Evolutionary conservation across 2,329 filamentous ascomycete genomes (phyloP).

Genomic region (Fusarium sp.): DNA sequence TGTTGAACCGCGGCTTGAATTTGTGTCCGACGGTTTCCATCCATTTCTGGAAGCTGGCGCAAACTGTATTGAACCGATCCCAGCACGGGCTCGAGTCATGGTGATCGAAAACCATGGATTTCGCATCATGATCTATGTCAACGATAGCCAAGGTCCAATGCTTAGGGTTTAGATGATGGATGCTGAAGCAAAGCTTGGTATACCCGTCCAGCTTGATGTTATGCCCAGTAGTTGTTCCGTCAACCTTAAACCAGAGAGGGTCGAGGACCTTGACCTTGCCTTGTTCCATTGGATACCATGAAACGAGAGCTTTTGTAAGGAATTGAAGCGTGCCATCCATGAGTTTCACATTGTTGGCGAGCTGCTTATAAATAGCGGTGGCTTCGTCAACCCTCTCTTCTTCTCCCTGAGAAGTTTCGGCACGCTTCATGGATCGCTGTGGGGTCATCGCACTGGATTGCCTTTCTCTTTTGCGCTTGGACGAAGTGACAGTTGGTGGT

Average conservation of each 20-base stretch:
- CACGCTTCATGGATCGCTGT: neutral
- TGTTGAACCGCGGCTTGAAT: neutral
- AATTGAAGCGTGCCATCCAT: neutral
- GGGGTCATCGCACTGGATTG: fast-evolving
- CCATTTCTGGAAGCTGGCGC: neutral
- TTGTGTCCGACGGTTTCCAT: neutral
- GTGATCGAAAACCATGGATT: neutral
- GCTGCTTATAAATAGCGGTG: neutral
- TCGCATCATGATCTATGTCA: neutral
- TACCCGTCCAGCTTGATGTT: neutral
- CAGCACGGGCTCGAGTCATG: neutral
- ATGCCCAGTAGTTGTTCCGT: neutral
- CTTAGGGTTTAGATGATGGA: neutral
- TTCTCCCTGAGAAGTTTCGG: neutral
- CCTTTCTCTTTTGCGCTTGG: slow-evolving; percentile 5
- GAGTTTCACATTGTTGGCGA: neutral
- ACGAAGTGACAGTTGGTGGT: no score
- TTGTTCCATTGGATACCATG: neutral
- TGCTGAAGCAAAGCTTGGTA: neutral
- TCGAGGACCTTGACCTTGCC: neutral
- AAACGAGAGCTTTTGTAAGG: neutral
- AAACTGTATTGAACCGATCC: neutral
- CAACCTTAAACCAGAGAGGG: slow-evolving; percentile 10
- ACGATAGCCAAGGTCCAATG: slow-evolving; percentile 2
- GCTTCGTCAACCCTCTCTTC: neutral